Evolutionary conservation across 371 early-diverging fungal genomes (phyloP).

Genomic region (Mortierella sp.): DNA sequence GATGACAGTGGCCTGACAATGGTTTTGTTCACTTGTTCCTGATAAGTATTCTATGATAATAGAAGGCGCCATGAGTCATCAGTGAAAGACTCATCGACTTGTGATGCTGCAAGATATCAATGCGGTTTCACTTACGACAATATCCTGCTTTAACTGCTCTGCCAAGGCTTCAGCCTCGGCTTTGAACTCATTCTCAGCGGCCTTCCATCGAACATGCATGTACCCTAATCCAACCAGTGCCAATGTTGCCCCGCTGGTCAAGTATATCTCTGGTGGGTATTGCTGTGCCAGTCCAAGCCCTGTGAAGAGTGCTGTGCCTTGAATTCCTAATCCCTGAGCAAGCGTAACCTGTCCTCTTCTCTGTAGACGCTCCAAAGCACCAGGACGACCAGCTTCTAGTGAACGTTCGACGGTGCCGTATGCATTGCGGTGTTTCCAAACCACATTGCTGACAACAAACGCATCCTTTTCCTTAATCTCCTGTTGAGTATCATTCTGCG

Average conservation of each 20-base stretch:
- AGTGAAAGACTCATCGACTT: neutral
- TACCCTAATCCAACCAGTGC: constrained; percentile 47
- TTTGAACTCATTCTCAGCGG: constrained; percentile 50
- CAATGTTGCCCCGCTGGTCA: constrained; percentile 35
- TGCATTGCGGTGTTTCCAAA: constrained; percentile 45
- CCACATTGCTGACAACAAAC: constrained; percentile 45
- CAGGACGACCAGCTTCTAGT: constrained; percentile 18
- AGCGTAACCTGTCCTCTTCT: constrained; percentile 43
- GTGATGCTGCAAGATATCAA: neutral
- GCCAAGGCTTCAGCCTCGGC: constrained; percentile 39
- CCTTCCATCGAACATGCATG: constrained; percentile 52
- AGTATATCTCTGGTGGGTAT: constrained; percentile 49
- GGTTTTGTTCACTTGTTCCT: constrained; percentile 48
- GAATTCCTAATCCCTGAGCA: constrained; percentile 45
- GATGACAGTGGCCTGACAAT: constrained; percentile 40
- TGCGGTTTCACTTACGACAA: constrained; percentile 27
- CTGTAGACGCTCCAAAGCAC: constrained; percentile 47
- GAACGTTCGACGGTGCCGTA: constrained; percentile 35
- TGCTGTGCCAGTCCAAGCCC: constrained; percentile 47
- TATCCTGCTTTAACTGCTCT: constrained; percentile 42
- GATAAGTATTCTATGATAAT: constrained; percentile 28
- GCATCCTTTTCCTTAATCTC: constrained; percentile 49
- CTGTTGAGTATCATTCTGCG: constrained; percentile 26
- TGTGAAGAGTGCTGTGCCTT: constrained; percentile 40
- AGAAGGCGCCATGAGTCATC: neutral